Percentiles rank a stretch among this genome's conserved stretches.
Conservation (phyloP, 345 rosid genomes). For the Eucalyptus leucophloia region DNA sequence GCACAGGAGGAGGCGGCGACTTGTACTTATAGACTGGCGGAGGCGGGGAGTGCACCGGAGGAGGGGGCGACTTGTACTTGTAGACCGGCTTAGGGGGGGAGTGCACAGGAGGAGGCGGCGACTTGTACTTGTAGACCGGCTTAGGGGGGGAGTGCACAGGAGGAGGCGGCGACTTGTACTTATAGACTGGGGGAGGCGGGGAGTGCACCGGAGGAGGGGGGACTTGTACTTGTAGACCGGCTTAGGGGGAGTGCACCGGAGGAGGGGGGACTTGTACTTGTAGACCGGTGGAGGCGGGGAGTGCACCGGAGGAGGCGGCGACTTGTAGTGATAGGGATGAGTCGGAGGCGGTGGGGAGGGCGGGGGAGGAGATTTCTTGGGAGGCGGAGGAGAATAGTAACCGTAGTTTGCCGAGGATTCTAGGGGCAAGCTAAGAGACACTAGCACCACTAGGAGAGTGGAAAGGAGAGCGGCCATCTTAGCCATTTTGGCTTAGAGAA, state of each 20-base stretch:
- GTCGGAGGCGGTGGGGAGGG: conserved; percentile 15
- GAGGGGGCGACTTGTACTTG: conserved; percentile 2
- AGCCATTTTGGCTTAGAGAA: neutral
- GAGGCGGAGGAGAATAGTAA: neutral
- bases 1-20: conserved; percentile 5
- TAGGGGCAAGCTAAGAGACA: conserved; percentile 31
- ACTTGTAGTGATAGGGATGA: neutral
- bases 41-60: neutral
- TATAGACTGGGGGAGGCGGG: accelerated
- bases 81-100: conserved; percentile 9
- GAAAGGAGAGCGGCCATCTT: conserved; percentile 31
- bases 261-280: no score
- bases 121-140: neutral
- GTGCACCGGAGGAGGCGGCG: conserved; percentile 13
- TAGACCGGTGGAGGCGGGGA: neutral
- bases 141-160: no score
- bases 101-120: conserved; percentile 5
- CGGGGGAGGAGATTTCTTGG: conserved; percentile 16
- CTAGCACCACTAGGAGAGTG: conserved; percentile 24
- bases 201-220: no score
- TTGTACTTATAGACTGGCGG: accelerated
- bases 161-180: no score
- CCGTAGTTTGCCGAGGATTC: conserved; percentile 24
- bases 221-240: no score
- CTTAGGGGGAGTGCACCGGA: no score